A percentile compares a stretch with the other conserved stretches of the same genome.
phyloP scores from a whole-genome alignment of 73 alveolate species.

The Blepharisma stoltei region DNA sequence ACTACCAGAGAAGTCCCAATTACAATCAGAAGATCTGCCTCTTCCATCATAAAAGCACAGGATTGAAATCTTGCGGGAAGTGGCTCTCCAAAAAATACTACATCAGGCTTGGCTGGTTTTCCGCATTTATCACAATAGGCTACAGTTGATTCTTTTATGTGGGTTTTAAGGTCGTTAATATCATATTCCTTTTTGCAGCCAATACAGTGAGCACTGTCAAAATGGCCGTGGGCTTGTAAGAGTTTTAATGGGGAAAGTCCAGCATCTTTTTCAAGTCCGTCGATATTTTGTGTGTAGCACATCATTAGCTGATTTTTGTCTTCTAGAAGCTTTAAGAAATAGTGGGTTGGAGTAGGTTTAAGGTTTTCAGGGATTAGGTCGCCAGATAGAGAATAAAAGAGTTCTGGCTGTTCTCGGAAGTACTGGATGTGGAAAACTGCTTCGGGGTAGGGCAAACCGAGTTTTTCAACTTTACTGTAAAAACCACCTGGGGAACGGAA shows the following conservation, averaged over 20 bases:
- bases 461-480: constrained; percentile 44
- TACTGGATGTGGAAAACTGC: constrained; percentile 51
- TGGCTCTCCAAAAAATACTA: constrained; percentile 55
- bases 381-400: constrained; percentile 47
- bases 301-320: constrained; percentile 38
- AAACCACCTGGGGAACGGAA: constrained; percentile 89
- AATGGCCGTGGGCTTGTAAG: constrained; percentile 75
- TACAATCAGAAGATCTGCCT: constrained; percentile 42
- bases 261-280: constrained; percentile 63
- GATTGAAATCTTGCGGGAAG: constrained; percentile 31
- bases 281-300: constrained; percentile 70
- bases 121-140: neutral
- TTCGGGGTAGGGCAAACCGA: constrained; percentile 56
- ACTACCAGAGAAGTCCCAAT: constrained; percentile 56
- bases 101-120: constrained; percentile 56
- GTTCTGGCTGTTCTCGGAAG: constrained; percentile 60
- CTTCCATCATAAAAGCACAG: neutral
- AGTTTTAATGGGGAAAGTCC: constrained; percentile 57
- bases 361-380: constrained; percentile 44
- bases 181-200: constrained; percentile 33
- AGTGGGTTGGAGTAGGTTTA: constrained; percentile 46
- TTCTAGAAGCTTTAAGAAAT: constrained; percentile 36
- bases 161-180: neutral
- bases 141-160: neutral
- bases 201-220: constrained; percentile 52